Conservation (phyloP, 73 alveolate species). For the Durusdinium trenchii region DNA sequence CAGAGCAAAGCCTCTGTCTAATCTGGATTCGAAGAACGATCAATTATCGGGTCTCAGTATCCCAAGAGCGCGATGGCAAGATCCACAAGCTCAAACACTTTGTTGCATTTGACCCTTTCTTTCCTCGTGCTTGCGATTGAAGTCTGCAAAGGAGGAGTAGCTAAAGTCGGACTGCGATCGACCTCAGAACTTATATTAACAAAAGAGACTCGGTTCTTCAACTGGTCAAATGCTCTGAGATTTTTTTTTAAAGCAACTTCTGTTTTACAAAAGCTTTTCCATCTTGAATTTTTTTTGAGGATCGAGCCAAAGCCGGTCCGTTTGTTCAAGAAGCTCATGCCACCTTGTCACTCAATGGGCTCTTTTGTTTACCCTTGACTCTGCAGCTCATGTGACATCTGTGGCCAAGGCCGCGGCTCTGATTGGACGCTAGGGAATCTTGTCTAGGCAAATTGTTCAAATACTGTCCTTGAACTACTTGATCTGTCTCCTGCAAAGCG, state of each 20-base stretch:
- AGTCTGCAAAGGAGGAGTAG: slow-evolving; percentile 69
- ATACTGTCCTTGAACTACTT: background rate
- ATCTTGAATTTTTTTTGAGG: too few species aligned
- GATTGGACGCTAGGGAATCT: slow-evolving; percentile 27
- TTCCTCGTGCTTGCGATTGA: slow-evolving; percentile 69
- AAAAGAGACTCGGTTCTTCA: too few species aligned
- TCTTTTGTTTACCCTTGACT: background rate
- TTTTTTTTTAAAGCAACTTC: too few species aligned
- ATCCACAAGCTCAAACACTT: too few species aligned
- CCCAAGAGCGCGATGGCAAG: too few species aligned
- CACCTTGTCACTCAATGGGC: background rate
- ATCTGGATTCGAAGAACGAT: too few species aligned
- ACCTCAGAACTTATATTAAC: slow-evolving; percentile 9
- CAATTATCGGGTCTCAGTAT: too few species aligned
- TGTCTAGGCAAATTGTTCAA: slow-evolving; percentile 40
- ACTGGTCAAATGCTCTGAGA: too few species aligned
- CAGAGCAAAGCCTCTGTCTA: too few species aligned
- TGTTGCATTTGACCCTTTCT: too few species aligned
- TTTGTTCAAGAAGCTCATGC: slow-evolving; percentile 34
- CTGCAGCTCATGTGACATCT: background rate
- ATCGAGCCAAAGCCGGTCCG: slow-evolving; percentile 20
- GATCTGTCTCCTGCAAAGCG: slow-evolving; percentile 6
- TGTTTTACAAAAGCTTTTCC: too few species aligned
- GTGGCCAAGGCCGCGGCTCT: background rate
- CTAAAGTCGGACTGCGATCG: slow-evolving; percentile 92